Conservation (phyloP, 495 filamentous ascomycete genomes). For the Hyaloscypha hepaticicola region DNA sequence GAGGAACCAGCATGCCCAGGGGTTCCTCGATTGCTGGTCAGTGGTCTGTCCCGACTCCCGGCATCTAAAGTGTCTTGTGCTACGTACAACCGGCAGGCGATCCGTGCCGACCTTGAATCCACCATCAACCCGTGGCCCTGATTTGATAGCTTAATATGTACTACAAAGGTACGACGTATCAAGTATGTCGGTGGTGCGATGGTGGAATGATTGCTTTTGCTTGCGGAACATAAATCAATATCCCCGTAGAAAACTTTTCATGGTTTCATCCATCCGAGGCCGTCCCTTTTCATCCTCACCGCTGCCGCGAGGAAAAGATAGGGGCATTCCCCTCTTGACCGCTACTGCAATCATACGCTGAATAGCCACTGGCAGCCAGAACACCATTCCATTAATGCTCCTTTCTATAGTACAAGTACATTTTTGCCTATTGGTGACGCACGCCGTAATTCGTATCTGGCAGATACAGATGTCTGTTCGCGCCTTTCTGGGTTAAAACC, state of each 20-base stretch:
- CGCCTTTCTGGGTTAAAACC: slow-evolving; percentile 85
- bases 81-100: background rate
- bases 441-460: slow-evolving; percentile 79
- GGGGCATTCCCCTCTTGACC: slow-evolving; percentile 5
- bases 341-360: slow-evolving; percentile 17
- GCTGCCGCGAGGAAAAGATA: slow-evolving; percentile 2
- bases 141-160: background rate
- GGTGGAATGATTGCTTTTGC: background rate
- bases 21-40: background rate
- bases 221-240: background rate
- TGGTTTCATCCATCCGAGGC: background rate
- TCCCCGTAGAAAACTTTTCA: background rate
- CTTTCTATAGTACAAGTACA: slow-evolving; percentile 28
- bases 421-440: slow-evolving; percentile 30
- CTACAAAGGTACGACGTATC: background rate
- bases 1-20: background rate
- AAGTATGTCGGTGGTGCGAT: background rate
- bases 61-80: background rate
- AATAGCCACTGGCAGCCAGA: slow-evolving; percentile 8
- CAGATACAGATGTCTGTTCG: slow-evolving; percentile 83
- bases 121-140: background rate
- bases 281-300: slow-evolving; percentile 19
- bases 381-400: slow-evolving; percentile 33
- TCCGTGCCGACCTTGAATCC: slow-evolving; percentile 2
- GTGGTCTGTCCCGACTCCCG: background rate